Evolutionary conservation across 2,329 filamentous ascomycete genomes (phyloP).

Genomic region (Aspergillus sergii): DNA sequence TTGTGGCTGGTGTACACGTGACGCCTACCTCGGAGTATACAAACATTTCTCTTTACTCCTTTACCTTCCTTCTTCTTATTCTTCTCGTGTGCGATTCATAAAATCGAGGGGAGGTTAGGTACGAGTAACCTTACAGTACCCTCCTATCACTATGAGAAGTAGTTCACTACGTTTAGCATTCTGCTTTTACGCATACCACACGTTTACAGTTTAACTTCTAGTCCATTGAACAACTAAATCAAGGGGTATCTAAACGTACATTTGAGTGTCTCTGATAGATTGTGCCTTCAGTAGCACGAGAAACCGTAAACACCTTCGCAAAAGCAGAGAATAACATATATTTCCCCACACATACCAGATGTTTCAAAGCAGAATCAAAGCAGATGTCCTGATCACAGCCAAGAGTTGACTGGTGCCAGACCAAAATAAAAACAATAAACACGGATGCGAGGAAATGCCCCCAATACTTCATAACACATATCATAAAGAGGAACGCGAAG

Average conservation of each 20-base stretch:
- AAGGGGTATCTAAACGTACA: conserved; percentile 40
- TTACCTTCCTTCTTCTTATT: too few relatives aligned
- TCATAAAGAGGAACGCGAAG: conserved; percentile 9
- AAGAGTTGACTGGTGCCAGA: not conserved
- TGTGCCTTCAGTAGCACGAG: not conserved
- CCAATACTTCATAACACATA: conserved; percentile 2
- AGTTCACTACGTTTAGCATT: too few relatives aligned
- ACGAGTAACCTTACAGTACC: too few relatives aligned
- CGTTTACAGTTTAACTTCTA: not conserved
- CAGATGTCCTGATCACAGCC: not conserved
- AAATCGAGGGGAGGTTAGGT: too few relatives aligned
- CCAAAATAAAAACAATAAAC: conserved; percentile 8
- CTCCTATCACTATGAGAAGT: too few relatives aligned
- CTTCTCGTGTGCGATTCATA: too few relatives aligned
- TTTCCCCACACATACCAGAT: not conserved
- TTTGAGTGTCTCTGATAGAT: conserved; percentile 15
- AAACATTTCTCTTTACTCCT: too few relatives aligned
- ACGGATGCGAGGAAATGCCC: conserved; percentile 4
- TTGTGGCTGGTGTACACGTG: conserved; percentile 11
- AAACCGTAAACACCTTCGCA: not conserved
- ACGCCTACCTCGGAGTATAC: not conserved
- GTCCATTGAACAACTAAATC: conserved; percentile 9
- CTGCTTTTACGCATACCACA: not conserved
- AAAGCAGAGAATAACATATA: not conserved
- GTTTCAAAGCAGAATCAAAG: not conserved